A percentile compares a stretch with the other conserved stretches of the same genome.
phyloP scores from a whole-genome alignment of 441 rosid genomes.

The Aquilaria agallochum region DNA sequence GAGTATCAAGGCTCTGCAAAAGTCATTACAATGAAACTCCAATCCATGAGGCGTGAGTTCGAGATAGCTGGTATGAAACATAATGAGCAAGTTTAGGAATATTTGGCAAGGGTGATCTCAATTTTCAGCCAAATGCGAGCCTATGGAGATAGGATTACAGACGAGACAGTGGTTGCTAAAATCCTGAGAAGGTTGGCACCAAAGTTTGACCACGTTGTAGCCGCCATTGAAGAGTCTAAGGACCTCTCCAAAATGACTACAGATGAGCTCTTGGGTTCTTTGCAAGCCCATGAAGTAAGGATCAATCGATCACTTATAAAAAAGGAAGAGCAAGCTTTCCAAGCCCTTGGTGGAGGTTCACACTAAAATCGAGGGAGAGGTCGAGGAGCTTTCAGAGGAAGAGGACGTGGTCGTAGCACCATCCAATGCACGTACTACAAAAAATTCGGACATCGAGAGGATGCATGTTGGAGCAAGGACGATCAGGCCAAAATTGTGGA shows the following conservation, averaged over 20 bases:
- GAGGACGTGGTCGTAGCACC: too few species aligned
- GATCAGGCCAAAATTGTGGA: too few species aligned
- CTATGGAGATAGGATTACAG: not conserved
- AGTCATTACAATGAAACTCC: not conserved
- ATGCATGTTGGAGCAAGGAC: too few species aligned
- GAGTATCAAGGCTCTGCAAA: too few species aligned
- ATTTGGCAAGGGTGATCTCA: not conserved
- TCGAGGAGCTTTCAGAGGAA: too few species aligned
- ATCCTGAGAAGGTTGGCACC: not conserved
- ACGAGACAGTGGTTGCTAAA: not conserved
- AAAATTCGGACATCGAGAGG: too few species aligned
- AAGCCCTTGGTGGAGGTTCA: too few species aligned
- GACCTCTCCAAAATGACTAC: not conserved
- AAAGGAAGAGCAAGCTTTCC: not conserved
- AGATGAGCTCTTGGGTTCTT: not conserved
- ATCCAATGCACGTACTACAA: too few species aligned
- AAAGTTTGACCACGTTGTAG: conserved; percentile 9
- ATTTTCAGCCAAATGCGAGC: conserved; percentile 2
- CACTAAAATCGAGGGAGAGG: not conserved
- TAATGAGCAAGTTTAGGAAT: not conserved
- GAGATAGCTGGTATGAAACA: not conserved
- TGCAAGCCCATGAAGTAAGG: not conserved
- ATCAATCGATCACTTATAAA: not conserved
- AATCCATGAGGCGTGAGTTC: not conserved
- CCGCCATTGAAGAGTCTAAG: conserved; percentile 6